Base-by-base conservation (phyloP, 192 early-diverging fungal genomes). In the Backusella morwellensis region DNA sequence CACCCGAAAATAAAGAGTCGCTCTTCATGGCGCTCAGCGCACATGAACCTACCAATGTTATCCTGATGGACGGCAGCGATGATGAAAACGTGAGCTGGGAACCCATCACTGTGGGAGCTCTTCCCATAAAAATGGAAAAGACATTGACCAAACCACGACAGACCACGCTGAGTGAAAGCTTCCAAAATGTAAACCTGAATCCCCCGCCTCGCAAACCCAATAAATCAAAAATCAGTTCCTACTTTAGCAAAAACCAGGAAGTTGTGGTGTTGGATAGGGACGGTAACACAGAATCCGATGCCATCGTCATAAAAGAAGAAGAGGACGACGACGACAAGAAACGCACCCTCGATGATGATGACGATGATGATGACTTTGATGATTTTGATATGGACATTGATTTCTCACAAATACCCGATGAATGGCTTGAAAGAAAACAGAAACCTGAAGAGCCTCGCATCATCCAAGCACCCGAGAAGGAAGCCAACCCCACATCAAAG, bases 381-480 rank as follows among this genome's bases (percentile, higher is more conserved):
- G 81, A 82, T 3, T 85, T 85, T 78, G 83, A 68, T 63, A 63
- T 63, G 38, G 79, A 83, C 19, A 75, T 86, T 26, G 79, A 83
- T 15, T 72, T 74, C n/a, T 66, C 79, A 35, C 76, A 87, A 26
- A 63, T 86, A 15, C 66, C 75, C 12, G 80, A 80, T 5, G 59
- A 83, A 41, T 84, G 82, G 71, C 78, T 85, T 44, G 78, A 83
- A 29, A 77, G 66, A 0, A 35, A 42, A 2, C 56, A 74, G 14
- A 35, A 14, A 52, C 29, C 23, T 9, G 32, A 56, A 17, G n/a
- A 44, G 69, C 66, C 32, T 36, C 67, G 35, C 35, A 68, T 68
- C 29, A 36, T 34, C 34, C 34, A 36, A 68, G 32, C 67, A 38
- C 32, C 32, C 14, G 35, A 34, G 19, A 26, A 2, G 19, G 32